These are phyloP conservation scores for Flueggea neowawraea DNA, from an alignment of 441 rosid species.

Conservation along the genomic window DNA sequence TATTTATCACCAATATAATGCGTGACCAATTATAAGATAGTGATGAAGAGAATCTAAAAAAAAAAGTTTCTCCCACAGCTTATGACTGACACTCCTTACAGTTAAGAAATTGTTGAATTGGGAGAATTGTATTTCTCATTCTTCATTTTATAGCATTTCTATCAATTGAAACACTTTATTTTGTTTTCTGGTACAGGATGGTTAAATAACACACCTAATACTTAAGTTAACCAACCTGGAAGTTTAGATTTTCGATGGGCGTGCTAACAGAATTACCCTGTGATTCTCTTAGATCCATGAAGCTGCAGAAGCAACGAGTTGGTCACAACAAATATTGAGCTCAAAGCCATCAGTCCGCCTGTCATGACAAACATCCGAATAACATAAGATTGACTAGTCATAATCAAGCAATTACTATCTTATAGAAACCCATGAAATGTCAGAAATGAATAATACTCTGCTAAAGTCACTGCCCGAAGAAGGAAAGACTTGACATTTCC, in stretches of 20 bases:
- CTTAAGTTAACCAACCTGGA: not conserved
- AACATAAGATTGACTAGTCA: not conserved
- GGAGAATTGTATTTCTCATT: too few relatives aligned
- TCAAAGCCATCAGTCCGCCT: constrained; percentile 94
- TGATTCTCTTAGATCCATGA: constrained; percentile 38
- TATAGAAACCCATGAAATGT: not conserved
- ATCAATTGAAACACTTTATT: too few relatives aligned
- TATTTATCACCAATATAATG: too few relatives aligned
- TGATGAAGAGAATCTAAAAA: too few relatives aligned
- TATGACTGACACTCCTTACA: too few relatives aligned
- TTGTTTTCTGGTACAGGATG: too few relatives aligned
- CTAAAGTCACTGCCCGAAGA: not conserved
- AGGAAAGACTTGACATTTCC: not conserved
- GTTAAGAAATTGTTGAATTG: too few relatives aligned
- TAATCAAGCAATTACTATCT: too few relatives aligned
- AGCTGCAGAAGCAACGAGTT: constrained; percentile 83
- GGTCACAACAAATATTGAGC: constrained; percentile 84
- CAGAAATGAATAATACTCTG: not conserved
- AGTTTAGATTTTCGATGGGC: not conserved
- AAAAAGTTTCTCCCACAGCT: too few relatives aligned
- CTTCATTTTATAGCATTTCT: too few relatives aligned
- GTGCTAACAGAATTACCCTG: constrained; percentile 4
- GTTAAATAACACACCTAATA: not conserved
- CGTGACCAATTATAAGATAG: too few relatives aligned
- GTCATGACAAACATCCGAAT: constrained; percentile 16